phyloP scores from a whole-genome alignment of 495 filamentous ascomycete species.

The Wilcoxina mikolae region DNA sequence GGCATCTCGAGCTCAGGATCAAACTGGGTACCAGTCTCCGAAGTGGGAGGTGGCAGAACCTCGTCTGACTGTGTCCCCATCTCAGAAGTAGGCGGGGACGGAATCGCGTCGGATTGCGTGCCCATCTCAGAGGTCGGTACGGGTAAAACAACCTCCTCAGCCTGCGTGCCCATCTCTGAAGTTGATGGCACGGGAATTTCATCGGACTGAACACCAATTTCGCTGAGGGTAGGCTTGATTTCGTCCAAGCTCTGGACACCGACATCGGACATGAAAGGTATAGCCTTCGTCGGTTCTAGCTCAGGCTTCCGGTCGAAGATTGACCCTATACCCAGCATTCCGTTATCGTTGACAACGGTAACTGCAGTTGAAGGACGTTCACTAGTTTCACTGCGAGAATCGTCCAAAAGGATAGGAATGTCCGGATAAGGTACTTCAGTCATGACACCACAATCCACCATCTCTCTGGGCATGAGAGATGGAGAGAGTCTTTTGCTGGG shows the following conservation, averaged over 20 bases:
- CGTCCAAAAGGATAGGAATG: slow-evolving; percentile 30
- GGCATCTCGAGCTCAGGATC: slow-evolving; percentile 11
- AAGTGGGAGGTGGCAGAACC: neutral
- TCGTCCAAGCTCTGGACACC: slow-evolving; percentile 3
- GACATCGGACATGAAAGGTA: neutral
- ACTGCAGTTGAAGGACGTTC: slow-evolving; percentile 1
- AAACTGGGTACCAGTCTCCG: slow-evolving; percentile 21
- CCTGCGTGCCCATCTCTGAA: neutral
- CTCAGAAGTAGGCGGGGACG: neutral
- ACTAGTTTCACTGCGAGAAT: neutral
- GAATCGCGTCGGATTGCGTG: neutral
- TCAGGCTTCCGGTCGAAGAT: neutral
- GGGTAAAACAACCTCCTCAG: neutral
- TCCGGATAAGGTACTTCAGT: slow-evolving; percentile 48
- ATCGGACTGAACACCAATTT: slow-evolving; percentile 13
- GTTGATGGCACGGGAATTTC: neutral
- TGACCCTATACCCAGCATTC: neutral
- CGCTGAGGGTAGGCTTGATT: slow-evolving; percentile 1
- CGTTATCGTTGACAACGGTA: neutral
- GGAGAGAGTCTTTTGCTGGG: slow-evolving; percentile 24
- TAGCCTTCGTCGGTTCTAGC: neutral
- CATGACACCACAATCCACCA: slow-evolving; percentile 78
- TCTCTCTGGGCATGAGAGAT: slow-evolving; percentile 21
- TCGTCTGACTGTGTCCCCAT: slow-evolving; percentile 4
- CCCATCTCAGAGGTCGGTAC: neutral